Base-by-base conservation (phyloP, 208 protist genomes). In the Angomonas ambiguus region DNA sequence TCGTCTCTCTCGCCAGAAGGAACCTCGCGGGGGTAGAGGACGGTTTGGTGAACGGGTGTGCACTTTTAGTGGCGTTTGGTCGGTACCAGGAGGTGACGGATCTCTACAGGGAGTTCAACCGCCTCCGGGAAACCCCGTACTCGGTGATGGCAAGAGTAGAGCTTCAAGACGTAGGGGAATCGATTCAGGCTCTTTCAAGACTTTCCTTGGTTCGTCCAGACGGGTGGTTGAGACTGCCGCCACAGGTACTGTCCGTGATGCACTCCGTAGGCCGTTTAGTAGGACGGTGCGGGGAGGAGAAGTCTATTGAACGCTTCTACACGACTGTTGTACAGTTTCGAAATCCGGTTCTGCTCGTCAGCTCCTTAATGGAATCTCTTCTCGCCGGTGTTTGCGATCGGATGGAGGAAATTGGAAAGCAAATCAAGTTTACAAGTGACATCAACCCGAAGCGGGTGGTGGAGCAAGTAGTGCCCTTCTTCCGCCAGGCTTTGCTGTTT, bases 341-440 rank as follows among this genome's bases (percentile, higher is more conserved):
- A 62, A 93, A 93, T 73, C 77, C 76, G 18, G 83, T 82, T 10
- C 77, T 93, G 69, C 76, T 87, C 32, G 62, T 87, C 2, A 79
- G 78, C 63, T 74, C 88, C 66, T 71, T 83, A 48, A 61, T 95
- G 27, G 85, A 95, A 62, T 73, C 70, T 51, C 51, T 93, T 2
- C 38, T 95, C 27, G 82, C 76, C 30, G 89, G 89, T 28, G 34
- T 95, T 27, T 83, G 80, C 65, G 83, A 91, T 35, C 86, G 86
- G 49, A 72, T 95, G n/a, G 51, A 48, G 35, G 38, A 22, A 0
- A 34, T 2, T 42, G 28, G 24, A 31, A 27, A 34, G 5, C 32
- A 13, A 6, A 13, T 24, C 13, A 51, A 42, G 45, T 24, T 25
- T 11, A 25, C 6, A 22, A 34, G 24, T 13, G 22, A 27, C 32